Evolutionary conservation across 805 yeast species (phyloP).

Genomic region (Komagataella ulmi): DNA sequence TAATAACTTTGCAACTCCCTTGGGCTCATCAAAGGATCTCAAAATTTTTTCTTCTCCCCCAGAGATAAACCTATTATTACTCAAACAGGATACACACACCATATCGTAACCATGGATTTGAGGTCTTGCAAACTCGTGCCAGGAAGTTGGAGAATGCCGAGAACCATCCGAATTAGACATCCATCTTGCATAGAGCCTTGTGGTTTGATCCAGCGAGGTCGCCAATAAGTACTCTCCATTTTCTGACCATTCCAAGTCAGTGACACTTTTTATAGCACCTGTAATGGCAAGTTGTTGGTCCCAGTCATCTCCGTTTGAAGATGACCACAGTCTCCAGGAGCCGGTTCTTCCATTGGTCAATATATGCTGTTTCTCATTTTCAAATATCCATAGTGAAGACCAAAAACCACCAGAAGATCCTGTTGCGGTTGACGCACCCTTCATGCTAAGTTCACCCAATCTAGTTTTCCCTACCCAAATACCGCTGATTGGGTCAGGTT

Average conservation of each 20-base stretch:
- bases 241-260: conserved; percentile 68
- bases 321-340: conserved; percentile 67
- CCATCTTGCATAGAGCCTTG: conserved; percentile 71
- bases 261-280: conserved; percentile 64
- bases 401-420: conserved; percentile 73
- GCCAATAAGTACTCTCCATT: conserved; percentile 55
- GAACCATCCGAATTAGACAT: conserved; percentile 16
- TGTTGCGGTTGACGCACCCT: conserved; percentile 97
- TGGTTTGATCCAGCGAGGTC: conserved; percentile 89
- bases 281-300: conserved; percentile 45
- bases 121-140: conserved; percentile 94
- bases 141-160: conserved; percentile 22
- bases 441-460: conserved; percentile 84
- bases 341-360: conserved; percentile 88
- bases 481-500: conserved; percentile 74
- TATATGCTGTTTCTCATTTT: conserved; percentile 32
- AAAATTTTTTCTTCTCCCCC: conserved; percentile 94
- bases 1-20: conserved; percentile 55
- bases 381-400: conserved; percentile 55
- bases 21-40: conserved; percentile 82
- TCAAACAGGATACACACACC: conserved; percentile 60
- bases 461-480: conserved; percentile 78
- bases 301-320: conserved; percentile 7
- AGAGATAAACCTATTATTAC: conserved; percentile 58
- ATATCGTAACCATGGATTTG: conserved; percentile 98